Conservation (phyloP, 805 yeast genomes). For the Suhomyces kilbournensis region DNA sequence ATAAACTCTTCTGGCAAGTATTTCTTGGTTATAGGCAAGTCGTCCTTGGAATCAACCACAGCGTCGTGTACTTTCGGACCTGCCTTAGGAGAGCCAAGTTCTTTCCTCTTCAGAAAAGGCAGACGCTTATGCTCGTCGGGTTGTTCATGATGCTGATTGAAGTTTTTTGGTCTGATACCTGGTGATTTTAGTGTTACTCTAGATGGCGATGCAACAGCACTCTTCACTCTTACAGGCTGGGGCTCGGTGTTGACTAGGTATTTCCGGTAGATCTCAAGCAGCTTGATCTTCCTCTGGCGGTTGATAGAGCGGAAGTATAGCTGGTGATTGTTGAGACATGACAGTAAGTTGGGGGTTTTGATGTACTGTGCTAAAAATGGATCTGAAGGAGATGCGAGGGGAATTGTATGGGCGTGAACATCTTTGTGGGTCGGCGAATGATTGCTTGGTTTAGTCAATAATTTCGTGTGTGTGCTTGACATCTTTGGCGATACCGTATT, state of each 20-base stretch:
- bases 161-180: not conserved
- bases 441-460: not conserved
- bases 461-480: conserved; percentile 1
- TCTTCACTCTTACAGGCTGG: not conserved
- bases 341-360: conserved; percentile 12
- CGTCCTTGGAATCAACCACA: not conserved
- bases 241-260: conserved; percentile 11
- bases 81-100: not conserved
- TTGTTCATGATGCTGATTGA: not conserved
- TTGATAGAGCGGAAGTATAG: conserved; percentile 18
- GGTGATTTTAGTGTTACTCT: not conserved
- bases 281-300: conserved; percentile 16
- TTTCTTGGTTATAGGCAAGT: conserved; percentile 6
- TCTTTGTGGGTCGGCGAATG: not conserved
- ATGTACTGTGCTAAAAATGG: conserved; percentile 22
- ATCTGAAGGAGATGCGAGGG: conserved; percentile 9
- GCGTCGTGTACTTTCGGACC: not conserved
- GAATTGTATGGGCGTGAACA: not conserved
- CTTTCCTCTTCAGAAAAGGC: not conserved
- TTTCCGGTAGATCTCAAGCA: conserved; percentile 22
- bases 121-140: not conserved
- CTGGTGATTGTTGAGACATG: conserved; percentile 14
- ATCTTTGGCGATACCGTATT: conserved; percentile 9
- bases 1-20: conserved; percentile 53
- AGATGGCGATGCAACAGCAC: not conserved